A percentile compares a stretch with the other conserved stretches of the same genome.
Evolutionary conservation across 768 basidiomycete species (phyloP).

Genomic region (Botryobasidium botryosum): DNA sequence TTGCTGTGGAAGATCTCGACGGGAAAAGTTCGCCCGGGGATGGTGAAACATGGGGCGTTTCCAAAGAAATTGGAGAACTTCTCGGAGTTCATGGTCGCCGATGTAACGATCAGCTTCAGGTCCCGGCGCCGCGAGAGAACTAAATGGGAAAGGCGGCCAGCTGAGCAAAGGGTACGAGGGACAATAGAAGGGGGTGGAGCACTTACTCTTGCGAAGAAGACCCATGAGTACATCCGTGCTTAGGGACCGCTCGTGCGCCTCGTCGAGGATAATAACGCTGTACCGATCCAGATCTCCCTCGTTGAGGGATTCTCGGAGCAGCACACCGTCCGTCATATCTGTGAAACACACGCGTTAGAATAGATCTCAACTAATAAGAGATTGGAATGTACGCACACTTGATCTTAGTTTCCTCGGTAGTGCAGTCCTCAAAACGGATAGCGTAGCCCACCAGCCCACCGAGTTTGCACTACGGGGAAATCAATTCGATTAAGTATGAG

Average conservation of each 20-base stretch:
- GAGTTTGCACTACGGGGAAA: slow-evolving; percentile 52
- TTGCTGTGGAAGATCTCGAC: slow-evolving; percentile 94
- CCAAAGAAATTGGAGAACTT: slow-evolving; percentile 98
- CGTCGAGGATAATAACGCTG: slow-evolving; percentile 94
- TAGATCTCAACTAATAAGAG: slow-evolving; percentile 7
- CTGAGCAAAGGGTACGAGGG: background rate
- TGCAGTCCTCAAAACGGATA: slow-evolving; percentile 98
- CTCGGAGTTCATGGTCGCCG: slow-evolving; percentile 98
- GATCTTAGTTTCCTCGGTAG: slow-evolving; percentile 83
- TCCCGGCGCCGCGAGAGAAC: slow-evolving; percentile 82
- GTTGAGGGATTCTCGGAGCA: slow-evolving; percentile 94
- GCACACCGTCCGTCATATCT: slow-evolving; percentile 99
- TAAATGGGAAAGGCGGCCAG: slow-evolving; percentile 16
- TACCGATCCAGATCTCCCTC: slow-evolving; percentile 98
- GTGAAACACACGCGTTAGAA: background rate
- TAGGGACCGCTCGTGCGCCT: slow-evolving; percentile 93
- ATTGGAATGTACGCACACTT: slow-evolving; percentile 43
- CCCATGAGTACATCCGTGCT: slow-evolving; percentile 99
- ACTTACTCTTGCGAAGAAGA: slow-evolving; percentile 74
- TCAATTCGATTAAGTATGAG: too few relatives aligned
- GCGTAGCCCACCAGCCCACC: slow-evolving; percentile 89
- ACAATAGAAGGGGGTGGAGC: background rate
- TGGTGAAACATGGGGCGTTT: slow-evolving; percentile 86
- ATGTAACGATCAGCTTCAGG: slow-evolving; percentile 91
- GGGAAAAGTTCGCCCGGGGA: slow-evolving; percentile 88